Evolutionary conservation across 2,329 filamentous ascomycete species (phyloP), one percentile per base, ranked within the genome.

Genomic region (Colletotrichum orchidophilum): DNA sequence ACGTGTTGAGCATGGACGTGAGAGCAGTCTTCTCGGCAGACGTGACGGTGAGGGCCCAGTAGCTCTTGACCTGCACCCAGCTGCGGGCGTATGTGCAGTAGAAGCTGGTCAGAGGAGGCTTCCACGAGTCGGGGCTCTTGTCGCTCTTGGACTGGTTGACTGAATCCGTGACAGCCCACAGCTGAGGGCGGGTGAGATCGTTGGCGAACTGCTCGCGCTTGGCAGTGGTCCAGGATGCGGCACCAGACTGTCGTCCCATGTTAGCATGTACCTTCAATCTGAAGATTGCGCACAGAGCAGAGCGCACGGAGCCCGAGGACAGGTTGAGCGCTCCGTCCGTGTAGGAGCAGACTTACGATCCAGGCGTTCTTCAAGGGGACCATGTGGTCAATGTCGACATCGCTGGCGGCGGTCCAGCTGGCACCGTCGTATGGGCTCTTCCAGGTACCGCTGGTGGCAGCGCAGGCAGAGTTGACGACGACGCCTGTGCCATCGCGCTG

Each of bases 341-440:
- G n/a, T n/a, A n/a, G n/a, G n/a, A n/a, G n/a, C 39, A 24, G 5
- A 81, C 85, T 76, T 75, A 91, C 88, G 72, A 92, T 90, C 93
- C 93, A 96, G 5, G 93, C 93, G 77, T 95, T 94, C 78, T 92
- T 91, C 72, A 97, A 80, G 1, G 94, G 93, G 3, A 97, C 93
- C 82, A 96, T 86, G 79, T 96, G 94, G 79, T 96, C 94, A 71
- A 96, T 96, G 75, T 96, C 93, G 1, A 96, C 80, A 75, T 95
- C 92, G 21, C 85, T 87, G 1, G 93, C 88, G 0, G 84, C 83
- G 0, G 89, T 92, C 91, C 92, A 94, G 1, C 85, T 90, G 0
- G 83, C 91, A 18, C 93, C 93, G 76, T 96, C 94, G 78, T 93
- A 96, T 0, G 92, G 92, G 42, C 88, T 91, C 50, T 79, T 81